Base-by-base conservation (phyloP, 73 alveolate genomes). In the Paraurostyla sp. region DNA sequence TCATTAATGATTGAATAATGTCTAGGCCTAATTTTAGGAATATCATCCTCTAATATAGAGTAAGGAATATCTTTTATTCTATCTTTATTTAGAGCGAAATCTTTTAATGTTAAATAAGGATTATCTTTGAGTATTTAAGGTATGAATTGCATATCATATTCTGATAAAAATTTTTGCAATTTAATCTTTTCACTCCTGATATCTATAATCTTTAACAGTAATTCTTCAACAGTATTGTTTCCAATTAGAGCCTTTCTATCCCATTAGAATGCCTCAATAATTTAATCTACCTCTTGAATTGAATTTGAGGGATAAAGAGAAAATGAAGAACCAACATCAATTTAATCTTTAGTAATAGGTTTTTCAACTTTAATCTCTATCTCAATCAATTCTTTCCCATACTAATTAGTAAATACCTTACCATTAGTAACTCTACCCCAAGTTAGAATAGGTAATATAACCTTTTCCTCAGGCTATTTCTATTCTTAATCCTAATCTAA, bases 1-100 rank as follows among this genome's bases (percentile, higher is more conserved):
- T 87, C 93, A 30, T 65, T 41, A 9, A 52, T 48, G 27, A 87
- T 32, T 15, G 93, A 87, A 49, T 38, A 87, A 40, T 41, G 36
- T 76, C 93, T 75, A n/a, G 89, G 85, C 43, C 76, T 87, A n/a
- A 87, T 51, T 35, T 50, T 48, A 32, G 93, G 93, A 33, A 87
- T n/a, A 22, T 56, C 62, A 29, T 87, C 90, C 45, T 60, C 92
- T 29, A 63, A 13, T 23, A 43, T 46, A 4, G 46, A 20, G 71
- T 9, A 46, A n/a, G 83, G 81, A 40, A 38, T 35, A 18, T 63
- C 43, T 18, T 29, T 33, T 52, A 50, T 2, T 9, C 60, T 78
- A 22, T 16, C 63, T 13, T 30, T 13, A 81, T 30, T 42, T 7
- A 25, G 3, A 41, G 52, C 9, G 20, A 33, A 33, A 56, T 20